Percentiles rank a stretch among this genome's conserved stretches.
These are phyloP conservation scores for Candida mattraensis DNA, from an alignment of 805 yeast genomes.

Conservation along the genomic window DNA sequence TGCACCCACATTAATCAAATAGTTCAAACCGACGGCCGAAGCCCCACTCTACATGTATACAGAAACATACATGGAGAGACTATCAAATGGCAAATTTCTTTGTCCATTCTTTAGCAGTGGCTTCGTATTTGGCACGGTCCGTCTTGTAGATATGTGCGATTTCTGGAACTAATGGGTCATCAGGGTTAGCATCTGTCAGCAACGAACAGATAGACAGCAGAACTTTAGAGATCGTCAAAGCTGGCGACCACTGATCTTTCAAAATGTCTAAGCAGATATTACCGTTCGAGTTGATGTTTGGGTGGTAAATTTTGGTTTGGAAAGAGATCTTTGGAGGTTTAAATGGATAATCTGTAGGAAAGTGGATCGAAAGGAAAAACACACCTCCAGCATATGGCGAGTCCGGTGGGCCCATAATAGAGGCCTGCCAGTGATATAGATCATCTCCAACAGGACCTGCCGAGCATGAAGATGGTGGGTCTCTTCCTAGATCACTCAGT, in stretches of 20 bases:
- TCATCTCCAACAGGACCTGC: conserved; percentile 99
- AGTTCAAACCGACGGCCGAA: too few species aligned
- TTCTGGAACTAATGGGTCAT: conserved; percentile 98
- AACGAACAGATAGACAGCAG: conserved; percentile 91
- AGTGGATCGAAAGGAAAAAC: conserved; percentile 91
- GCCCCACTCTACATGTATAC: too few species aligned
- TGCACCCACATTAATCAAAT: too few species aligned
- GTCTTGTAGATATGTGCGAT: conserved; percentile 95
- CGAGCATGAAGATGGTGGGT: conserved; percentile 97
- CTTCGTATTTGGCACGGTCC: conserved; percentile 90
- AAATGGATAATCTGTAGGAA: conserved; percentile 99
- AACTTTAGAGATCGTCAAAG: conserved; percentile 93
- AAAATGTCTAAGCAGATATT: conserved; percentile 94
- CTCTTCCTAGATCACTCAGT: conserved; percentile 94
- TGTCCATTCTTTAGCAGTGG: conserved; percentile 98
- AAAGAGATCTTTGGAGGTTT: conserved; percentile 95
- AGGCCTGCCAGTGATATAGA: conserved; percentile 98
- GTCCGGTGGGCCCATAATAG: conserved; percentile 98
- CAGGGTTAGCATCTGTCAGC: conserved; percentile 97
- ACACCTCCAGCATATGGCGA: conserved; percentile 84
- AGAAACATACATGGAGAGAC: not conserved
- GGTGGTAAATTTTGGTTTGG: conserved; percentile 96
- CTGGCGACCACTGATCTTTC: conserved; percentile 99
- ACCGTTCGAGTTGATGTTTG: conserved; percentile 94
- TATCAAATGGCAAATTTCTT: conserved; percentile 87